Evolutionary conservation across 768 basidiomycete species (phyloP).

Genomic region (Exidia glandulosa): DNA sequence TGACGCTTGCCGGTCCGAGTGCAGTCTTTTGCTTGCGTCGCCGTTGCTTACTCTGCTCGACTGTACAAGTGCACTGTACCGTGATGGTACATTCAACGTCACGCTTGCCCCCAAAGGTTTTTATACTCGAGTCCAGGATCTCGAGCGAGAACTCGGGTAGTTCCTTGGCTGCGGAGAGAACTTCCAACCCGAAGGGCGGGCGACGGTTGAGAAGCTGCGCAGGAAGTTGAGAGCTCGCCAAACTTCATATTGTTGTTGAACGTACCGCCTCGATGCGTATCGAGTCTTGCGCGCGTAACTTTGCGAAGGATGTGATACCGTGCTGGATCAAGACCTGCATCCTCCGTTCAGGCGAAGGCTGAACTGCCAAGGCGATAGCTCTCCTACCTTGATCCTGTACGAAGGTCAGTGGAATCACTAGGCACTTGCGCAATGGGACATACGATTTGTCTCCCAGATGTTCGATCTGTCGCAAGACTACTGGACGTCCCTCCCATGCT

Average conservation of each 20-base stretch:
- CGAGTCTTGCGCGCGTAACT: constrained; percentile 45
- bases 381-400: constrained; percentile 13
- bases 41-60: constrained; percentile 35
- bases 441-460: constrained; percentile 91
- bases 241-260: constrained; percentile 3
- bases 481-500: constrained; percentile 84
- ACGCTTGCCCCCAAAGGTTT: constrained; percentile 31
- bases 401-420: constrained; percentile 8
- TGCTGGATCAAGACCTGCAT: constrained; percentile 62
- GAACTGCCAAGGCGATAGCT: neutral
- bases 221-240: neutral
- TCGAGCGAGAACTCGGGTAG: constrained; percentile 54
- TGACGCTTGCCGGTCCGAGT: constrained; percentile 55
- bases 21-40: constrained; percentile 14
- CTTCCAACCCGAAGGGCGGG: constrained; percentile 61
- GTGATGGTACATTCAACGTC: constrained; percentile 48
- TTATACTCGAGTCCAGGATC: constrained; percentile 36
- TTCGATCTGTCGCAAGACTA: constrained; percentile 77
- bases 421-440: constrained; percentile 16
- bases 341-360: neutral
- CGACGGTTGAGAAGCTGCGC: constrained; percentile 61
- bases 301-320: constrained; percentile 52
- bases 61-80: constrained; percentile 42
- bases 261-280: constrained; percentile 52
- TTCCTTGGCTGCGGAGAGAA: constrained; percentile 48